Evolutionary conservation across 2,329 filamentous ascomycete species (phyloP).

Genomic region (Penicillium sp.): DNA sequence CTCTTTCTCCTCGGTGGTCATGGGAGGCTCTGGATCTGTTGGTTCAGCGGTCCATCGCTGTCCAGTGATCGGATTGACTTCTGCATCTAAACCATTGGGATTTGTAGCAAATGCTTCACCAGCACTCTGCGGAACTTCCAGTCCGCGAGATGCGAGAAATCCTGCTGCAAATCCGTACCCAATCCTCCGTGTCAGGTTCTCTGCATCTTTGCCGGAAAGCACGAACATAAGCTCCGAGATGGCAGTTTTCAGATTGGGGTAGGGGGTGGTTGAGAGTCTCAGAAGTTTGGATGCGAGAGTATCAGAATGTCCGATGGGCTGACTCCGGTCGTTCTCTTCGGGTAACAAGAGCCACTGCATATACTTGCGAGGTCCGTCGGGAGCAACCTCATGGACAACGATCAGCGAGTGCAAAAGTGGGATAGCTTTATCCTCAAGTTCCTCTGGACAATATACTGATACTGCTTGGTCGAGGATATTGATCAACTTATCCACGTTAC

Average conservation of each 20-base stretch:
- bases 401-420: conserved; percentile 73
- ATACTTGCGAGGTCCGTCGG: conserved; percentile 57
- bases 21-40: conserved; percentile 60
- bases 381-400: conserved; percentile 67
- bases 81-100: conserved; percentile 20
- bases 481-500: conserved; percentile 63
- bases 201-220: conserved; percentile 75
- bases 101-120: conserved; percentile 53
- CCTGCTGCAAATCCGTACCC: conserved; percentile 93
- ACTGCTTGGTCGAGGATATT: conserved; percentile 67
- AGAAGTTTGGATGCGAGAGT: conserved; percentile 75
- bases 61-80: conserved; percentile 80
- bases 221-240: conserved; percentile 82
- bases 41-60: conserved; percentile 71
- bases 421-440: conserved; percentile 69
- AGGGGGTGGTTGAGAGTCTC: conserved; percentile 70
- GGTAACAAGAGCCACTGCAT: conserved; percentile 72
- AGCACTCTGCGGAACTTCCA: conserved; percentile 68
- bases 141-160: conserved; percentile 79
- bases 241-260: conserved; percentile 68
- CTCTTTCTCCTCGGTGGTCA: conserved; percentile 91
- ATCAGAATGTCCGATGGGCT: conserved; percentile 71
- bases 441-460: conserved; percentile 59
- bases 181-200: conserved; percentile 81
- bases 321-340: conserved; percentile 68